Base-by-base conservation (phyloP, 495 filamentous ascomycete genomes). In the Lophium mytilinum region DNA sequence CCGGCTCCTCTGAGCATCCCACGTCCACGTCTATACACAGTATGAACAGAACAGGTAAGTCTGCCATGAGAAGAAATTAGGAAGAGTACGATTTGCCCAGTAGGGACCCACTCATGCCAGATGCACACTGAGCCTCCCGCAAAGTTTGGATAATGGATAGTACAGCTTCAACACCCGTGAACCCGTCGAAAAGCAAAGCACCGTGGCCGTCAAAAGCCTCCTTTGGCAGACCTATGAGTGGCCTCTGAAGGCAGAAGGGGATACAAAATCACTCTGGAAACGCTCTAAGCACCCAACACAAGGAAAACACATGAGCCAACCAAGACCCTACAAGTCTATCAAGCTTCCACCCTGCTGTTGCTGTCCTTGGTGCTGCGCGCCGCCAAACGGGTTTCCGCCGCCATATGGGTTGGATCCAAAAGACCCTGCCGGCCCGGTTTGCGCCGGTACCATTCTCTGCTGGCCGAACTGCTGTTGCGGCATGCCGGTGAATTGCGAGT, bases 401-500 rank as follows among this genome's bases (percentile, higher is more conserved):
- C 69, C 73, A 62, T 74, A 80, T 15, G 62, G 50, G 60, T 70
- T 71, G 10, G 73, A 66, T 42, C 79, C 66, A 72, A 80, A 71
- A 33, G 77, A 65, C 62, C 75, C 78, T 1, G 81, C 88, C 33
- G 87, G 87, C 1, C 88, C 87, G 4, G 88, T 92, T 53, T 87
- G 84, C n/a, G 86, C 83, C 21, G 88, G 88, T 68, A 83, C 74
- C 70, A 89, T 77, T 52, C 62, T 46, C 51, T 50, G 65, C 33
- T 48, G 45, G 33, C n/a, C 45, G 45, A 48, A 48, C 7, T 18
- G 71, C 47, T 71, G 68, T 58, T 83, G 82, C 24, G 90, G 90
- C 71, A 86, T 79, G 9, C 89, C 89, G 0, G 89, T 93, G 56
- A 84, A 90, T 62, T 93, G 90, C 53, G 80, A 77, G 55, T 80